Base-by-base conservation (phyloP, 1,284 basidiomycete genomes). In the Butyriboletus pseudospeciosus region DNA sequence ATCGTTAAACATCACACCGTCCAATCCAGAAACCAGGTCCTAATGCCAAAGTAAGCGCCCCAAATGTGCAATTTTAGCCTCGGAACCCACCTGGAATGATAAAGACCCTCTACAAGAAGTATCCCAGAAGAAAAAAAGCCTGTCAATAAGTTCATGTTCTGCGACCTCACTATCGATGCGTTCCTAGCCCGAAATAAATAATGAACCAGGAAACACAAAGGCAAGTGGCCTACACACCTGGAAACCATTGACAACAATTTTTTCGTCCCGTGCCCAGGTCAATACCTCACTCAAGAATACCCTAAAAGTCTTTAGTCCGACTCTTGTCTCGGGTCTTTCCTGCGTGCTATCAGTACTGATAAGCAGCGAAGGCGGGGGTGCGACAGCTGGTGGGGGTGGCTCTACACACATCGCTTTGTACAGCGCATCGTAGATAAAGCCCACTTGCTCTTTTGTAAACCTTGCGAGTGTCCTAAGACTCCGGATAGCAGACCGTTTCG, bases 251-350 rank as follows among this genome's bases (percentile, higher is more conserved):
- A 82, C 83, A 17, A 98, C 93, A 46, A 98, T 82, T 71, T 87
- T 93, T 73, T 99, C 97, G 66, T 97, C 90, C 61, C 97, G 77
- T 3, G 95, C 96, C 97, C 97, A 99, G 0, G 93, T 96, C 20
- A 88, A 91, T 45, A 99, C 82, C 70, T 98, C 94, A 61, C 91
- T 91, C 61, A 99, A 72, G 74, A 98, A 98, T 37, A 89, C 79
- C 59, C 82, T 84, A 78, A 99, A 99, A 1, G 95, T 98, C 60
- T 77, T 79, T 47, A 95, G 71, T 57, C 86, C 92, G 54, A 99
- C 91, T 62, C 94, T 77, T 14, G 93, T 95, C 73, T 97, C 95
- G 0, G 89, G 84, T 61, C 91, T 84, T 62, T 95, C 93, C 58
- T 87, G 80, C 16, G 74, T 74, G 41, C 78, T 80, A 51, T 84